Conservation (phyloP, 140 eudicot genomes). For the Stevia rebaudiana region DNA sequence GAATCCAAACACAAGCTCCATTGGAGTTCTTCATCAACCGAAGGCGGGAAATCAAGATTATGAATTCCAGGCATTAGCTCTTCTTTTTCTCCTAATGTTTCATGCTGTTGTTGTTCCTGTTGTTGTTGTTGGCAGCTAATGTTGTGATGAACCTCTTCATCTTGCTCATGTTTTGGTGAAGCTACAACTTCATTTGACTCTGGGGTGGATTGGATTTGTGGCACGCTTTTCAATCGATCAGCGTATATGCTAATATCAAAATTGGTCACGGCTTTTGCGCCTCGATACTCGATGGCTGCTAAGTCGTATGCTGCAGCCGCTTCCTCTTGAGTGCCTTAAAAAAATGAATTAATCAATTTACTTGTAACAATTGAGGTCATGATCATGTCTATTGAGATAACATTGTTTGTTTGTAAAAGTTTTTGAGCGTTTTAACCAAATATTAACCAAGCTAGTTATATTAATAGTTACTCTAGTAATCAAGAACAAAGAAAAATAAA, state of each 20-base stretch:
- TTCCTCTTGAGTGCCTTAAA: constrained; percentile 81
- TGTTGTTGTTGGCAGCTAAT: background rate
- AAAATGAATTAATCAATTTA: background rate
- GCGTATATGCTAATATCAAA: constrained; percentile 70
- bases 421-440: too few species aligned
- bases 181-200: constrained; percentile 19
- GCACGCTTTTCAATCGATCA: constrained; percentile 40
- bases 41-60: constrained; percentile 11
- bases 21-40: constrained; percentile 39
- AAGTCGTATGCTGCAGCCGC: constrained; percentile 88
- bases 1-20: constrained; percentile 66
- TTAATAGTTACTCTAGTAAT: too few species aligned
- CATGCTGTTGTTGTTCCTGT: background rate
- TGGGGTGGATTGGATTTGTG: constrained; percentile 25
- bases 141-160: constrained; percentile 18
- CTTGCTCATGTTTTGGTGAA: constrained; percentile 21
- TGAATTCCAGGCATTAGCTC: constrained; percentile 25
- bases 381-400: background rate
- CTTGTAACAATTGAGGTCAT: background rate
- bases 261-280: constrained; percentile 84
- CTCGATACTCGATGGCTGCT: constrained; percentile 83
- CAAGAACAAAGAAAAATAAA: too few species aligned
- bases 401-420: background rate
- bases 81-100: constrained; percentile 4
- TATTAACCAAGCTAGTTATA: too few species aligned